Base-by-base conservation (phyloP, 345 rosid species). In the Draba incana region DNA sequence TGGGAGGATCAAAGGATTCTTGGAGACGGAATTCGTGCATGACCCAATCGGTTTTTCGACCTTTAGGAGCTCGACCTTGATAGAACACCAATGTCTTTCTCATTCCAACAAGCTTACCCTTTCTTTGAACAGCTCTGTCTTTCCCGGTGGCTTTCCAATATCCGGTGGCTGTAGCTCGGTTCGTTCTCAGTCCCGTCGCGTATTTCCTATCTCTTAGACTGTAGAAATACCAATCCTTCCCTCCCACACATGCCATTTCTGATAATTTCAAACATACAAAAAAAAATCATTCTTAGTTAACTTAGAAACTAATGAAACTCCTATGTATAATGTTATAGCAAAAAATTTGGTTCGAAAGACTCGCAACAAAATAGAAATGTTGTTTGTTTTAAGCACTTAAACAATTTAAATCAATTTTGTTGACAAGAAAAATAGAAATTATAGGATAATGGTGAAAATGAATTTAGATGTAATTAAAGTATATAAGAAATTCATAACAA, bases 81-180 rank as follows among this genome's bases (percentile, higher is more conserved):
- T 93, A 93, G 66, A 93, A 93, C 33, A 93, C 98, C 63, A 93
- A 52, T 13, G 98, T 93, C 77, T 93, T 93, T 52, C 98, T 84
- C 98, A 86, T 85, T 42, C 98, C 98, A 35, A 90, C 96, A 51
- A 88, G 80, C 51, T 66, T 79, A 28, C 84, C 83, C 50, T 85
- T 82, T 4, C 86, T 76, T 14, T 50, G 59, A 54, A 93, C 53
- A 0, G 77, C 46, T 49, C 86, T 75, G 71, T 93, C 98, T 54
- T 90, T 93, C 11, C 98, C 98, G 0, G 98, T 93, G 13, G 98
- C 98, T 71, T 93, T 93, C 98, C 98, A 93, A 28, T 93, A 93
- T 30, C 98, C 98, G 4, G 84, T 61, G 8, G 80, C 81, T 0
- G 98, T 93, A 20, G 98, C 98, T 13, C 98, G 59, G 76, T 93